These are phyloP conservation scores for Daldinia concentrica DNA, from an alignment of 495 filamentous ascomycete species.

Conservation along the genomic window DNA sequence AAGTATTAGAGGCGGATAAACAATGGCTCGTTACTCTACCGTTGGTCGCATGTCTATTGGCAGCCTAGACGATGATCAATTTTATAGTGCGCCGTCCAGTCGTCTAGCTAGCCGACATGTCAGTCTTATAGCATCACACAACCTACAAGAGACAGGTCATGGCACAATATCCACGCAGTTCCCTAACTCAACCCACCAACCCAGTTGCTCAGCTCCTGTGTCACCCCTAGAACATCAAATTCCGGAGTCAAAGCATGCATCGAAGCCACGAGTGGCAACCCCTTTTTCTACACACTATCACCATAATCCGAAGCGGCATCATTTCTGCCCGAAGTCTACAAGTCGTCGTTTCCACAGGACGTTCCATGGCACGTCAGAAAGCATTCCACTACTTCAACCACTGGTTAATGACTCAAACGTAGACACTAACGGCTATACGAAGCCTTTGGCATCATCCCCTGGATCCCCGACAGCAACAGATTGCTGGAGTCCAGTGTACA, in stretches of 20 bases:
- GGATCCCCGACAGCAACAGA: slow-evolving; percentile 7
- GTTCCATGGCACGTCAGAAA: slow-evolving; percentile 28
- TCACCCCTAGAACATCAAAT: slow-evolving; percentile 5
- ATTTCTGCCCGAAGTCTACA: slow-evolving; percentile 32
- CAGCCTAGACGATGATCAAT: slow-evolving; percentile 30
- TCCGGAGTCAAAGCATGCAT: background rate
- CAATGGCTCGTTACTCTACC: slow-evolving; percentile 20
- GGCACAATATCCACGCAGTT: slow-evolving; percentile 3
- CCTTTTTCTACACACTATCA: slow-evolving; percentile 22
- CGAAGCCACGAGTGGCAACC: slow-evolving; percentile 22
- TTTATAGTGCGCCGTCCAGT: slow-evolving; percentile 34
- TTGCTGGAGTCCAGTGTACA: slow-evolving; percentile 8
- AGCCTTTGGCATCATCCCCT: slow-evolving; percentile 10
- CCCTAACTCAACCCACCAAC: slow-evolving; percentile 11
- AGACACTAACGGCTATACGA: slow-evolving; percentile 1
- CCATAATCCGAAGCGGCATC: slow-evolving; percentile 31
- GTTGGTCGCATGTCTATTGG: slow-evolving; percentile 17
- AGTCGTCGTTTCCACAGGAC: slow-evolving; percentile 21
- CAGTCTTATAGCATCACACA: slow-evolving; percentile 22
- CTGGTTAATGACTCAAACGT: slow-evolving; percentile 2
- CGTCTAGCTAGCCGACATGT: slow-evolving; percentile 24
- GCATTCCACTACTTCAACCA: slow-evolving; percentile 26
- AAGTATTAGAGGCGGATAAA: slow-evolving; percentile 10
- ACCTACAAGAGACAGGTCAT: slow-evolving; percentile 16
- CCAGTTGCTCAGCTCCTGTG: background rate